phyloP scores from a whole-genome alignment of 352 stramenopile genomes.

The Plasmopara halstedii region DNA sequence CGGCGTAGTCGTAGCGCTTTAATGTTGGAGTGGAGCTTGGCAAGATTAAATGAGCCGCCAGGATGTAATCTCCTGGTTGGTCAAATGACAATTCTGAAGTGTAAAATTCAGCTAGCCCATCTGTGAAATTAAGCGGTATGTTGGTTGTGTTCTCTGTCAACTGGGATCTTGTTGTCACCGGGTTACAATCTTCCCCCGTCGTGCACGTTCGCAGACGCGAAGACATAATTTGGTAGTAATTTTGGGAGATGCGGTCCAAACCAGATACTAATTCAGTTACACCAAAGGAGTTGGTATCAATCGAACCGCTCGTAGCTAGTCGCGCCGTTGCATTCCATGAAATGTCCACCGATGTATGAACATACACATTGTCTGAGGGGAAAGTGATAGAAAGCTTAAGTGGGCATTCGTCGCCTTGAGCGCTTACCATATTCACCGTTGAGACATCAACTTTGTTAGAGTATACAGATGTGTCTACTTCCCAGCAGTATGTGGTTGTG shows the following conservation, averaged over 20 bases:
- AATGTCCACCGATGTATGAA: slow-evolving; percentile 48
- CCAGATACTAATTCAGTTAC: slow-evolving; percentile 33
- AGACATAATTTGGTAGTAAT: slow-evolving; percentile 42
- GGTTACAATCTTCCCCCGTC: slow-evolving; percentile 40
- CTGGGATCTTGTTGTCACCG: slow-evolving; percentile 36
- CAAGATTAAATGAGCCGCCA: slow-evolving; percentile 60
- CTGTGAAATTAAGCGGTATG: slow-evolving; percentile 44
- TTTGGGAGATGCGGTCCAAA: slow-evolving; percentile 45
- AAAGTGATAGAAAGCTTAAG: slow-evolving; percentile 41
- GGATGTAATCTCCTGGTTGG: slow-evolving; percentile 33
- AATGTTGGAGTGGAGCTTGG: slow-evolving; percentile 32
- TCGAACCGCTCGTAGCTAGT: slow-evolving; percentile 16
- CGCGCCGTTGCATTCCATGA: slow-evolving; percentile 62
- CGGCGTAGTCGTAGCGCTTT: slow-evolving; percentile 60
- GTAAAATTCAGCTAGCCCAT: slow-evolving; percentile 36
- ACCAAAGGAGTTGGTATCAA: slow-evolving; percentile 42
- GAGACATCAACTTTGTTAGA: slow-evolving; percentile 37
- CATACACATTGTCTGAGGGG: slow-evolving; percentile 35
- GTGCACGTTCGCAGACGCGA: slow-evolving; percentile 49
- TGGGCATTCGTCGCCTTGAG: slow-evolving; percentile 41
- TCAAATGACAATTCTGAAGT: slow-evolving; percentile 51
- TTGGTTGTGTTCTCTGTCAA: slow-evolving; percentile 43
- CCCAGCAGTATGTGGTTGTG: slow-evolving; percentile 54
- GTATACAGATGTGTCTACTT: slow-evolving; percentile 48
- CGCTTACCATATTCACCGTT: slow-evolving; percentile 22